These are phyloP conservation scores for Penicillium corylophilum DNA, from an alignment of 2,329 filamentous ascomycete genomes.

Conservation along the genomic window DNA sequence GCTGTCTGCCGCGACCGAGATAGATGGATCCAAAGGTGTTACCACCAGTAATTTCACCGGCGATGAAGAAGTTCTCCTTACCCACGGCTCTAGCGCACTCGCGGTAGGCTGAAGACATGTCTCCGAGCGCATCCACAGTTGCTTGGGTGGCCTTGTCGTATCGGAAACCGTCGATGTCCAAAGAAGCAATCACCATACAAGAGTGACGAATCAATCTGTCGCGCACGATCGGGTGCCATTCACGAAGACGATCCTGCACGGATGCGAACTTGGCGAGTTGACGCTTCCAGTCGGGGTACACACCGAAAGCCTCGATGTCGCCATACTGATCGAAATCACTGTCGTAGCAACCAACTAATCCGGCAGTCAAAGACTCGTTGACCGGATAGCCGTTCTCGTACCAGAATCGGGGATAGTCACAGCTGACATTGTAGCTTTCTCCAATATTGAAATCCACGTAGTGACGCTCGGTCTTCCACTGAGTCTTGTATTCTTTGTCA, in stretches of 20 bases:
- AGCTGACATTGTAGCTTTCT: conserved; percentile 54
- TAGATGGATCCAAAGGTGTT: conserved; percentile 62
- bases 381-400: conserved; percentile 56
- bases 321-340: conserved; percentile 67
- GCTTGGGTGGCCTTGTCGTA: conserved; percentile 66
- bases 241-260: conserved; percentile 65
- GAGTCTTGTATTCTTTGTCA: conserved; percentile 55
- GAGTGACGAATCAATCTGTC: conserved; percentile 61
- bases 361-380: conserved; percentile 45
- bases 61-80: conserved; percentile 64
- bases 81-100: conserved; percentile 56
- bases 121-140: conserved; percentile 60
- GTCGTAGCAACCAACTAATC: conserved; percentile 58
- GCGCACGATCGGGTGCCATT: conserved; percentile 61
- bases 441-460: conserved; percentile 60
- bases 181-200: conserved; percentile 59
- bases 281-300: conserved; percentile 62
- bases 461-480: conserved; percentile 54
- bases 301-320: conserved; percentile 63
- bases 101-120: conserved; percentile 59
- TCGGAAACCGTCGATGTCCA: conserved; percentile 66
- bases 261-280: conserved; percentile 66
- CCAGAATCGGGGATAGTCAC: conserved; percentile 63
- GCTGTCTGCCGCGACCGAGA: conserved; percentile 60
- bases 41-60: conserved; percentile 64